Conservation (phyloP, 2,329 filamentous ascomycete genomes). For the Microcyclosporella mali region DNA sequence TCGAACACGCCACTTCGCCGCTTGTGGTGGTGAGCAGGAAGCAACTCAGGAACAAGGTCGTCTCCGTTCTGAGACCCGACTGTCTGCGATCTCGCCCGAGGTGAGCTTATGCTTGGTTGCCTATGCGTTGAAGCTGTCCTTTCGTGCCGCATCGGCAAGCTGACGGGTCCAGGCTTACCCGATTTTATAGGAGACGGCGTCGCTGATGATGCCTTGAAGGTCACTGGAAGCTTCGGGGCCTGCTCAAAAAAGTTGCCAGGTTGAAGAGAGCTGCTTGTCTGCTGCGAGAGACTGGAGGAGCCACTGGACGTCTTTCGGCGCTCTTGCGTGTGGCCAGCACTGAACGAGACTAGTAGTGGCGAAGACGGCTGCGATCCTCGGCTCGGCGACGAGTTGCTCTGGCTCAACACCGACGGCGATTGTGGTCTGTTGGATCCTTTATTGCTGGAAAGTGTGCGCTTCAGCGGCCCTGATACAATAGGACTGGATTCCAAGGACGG, state of each 20-base stretch:
- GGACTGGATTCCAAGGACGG: constrained; percentile 79
- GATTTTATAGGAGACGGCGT: constrained; percentile 51
- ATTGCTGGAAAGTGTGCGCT: constrained; percentile 74
- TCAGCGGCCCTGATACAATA: constrained; percentile 69
- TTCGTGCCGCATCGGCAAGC: constrained; percentile 46
- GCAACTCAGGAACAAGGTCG: constrained; percentile 61
- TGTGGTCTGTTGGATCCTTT: constrained; percentile 72
- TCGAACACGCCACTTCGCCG: constrained; percentile 91
- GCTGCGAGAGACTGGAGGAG: constrained; percentile 75
- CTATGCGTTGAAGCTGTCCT: constrained; percentile 26
- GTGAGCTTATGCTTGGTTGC: constrained; percentile 40
- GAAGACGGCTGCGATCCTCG: constrained; percentile 78
- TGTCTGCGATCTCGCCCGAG: constrained; percentile 77
- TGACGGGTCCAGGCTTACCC: constrained; percentile 40
- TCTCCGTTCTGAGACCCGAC: constrained; percentile 78
- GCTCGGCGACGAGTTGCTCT: constrained; percentile 79
- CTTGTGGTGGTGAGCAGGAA: constrained; percentile 67
- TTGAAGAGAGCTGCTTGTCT: constrained; percentile 64
- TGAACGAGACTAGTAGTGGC: constrained; percentile 93
- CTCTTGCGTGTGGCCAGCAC: constrained; percentile 74
- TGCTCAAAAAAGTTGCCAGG: constrained; percentile 64
- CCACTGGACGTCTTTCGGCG: constrained; percentile 89
- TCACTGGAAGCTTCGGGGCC: constrained; percentile 53
- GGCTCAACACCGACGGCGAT: constrained; percentile 75
- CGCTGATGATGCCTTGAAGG: constrained; percentile 46